These are phyloP conservation scores for Pythium graminicola DNA, from an alignment of 352 stramenopile genomes.

Conservation along the genomic window DNA sequence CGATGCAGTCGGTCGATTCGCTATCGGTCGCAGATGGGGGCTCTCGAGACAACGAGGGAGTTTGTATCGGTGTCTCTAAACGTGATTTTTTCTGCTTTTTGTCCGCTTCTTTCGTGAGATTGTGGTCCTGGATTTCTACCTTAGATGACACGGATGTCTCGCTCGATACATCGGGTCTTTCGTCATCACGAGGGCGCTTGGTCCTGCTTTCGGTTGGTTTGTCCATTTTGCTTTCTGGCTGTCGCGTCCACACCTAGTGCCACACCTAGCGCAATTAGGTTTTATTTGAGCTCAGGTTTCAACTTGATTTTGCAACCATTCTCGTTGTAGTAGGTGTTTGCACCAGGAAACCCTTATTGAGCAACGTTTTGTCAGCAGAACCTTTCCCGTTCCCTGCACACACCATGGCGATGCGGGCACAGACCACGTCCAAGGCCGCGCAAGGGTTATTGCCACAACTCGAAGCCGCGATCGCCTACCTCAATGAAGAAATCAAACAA, in stretches of 20 bases:
- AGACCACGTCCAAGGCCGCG: slow-evolving; percentile 22
- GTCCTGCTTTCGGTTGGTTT: background rate
- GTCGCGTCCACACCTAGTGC: too few relatives aligned
- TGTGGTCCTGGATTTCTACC: background rate
- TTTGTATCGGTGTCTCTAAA: background rate
- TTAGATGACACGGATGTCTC: too few relatives aligned
- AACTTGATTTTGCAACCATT: too few relatives aligned
- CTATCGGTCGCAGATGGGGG: background rate
- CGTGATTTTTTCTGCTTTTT: slow-evolving; percentile 9
- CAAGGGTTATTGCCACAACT: slow-evolving; percentile 41
- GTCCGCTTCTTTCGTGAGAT: background rate
- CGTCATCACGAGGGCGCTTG: slow-evolving; percentile 8
- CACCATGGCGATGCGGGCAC: slow-evolving; percentile 10
- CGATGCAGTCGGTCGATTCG: background rate
- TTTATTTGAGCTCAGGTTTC: background rate
- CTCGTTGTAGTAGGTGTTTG: too few relatives aligned
- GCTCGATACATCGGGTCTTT: background rate
- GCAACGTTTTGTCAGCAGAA: background rate
- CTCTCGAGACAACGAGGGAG: background rate
- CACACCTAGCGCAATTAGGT: slow-evolving; percentile 3
- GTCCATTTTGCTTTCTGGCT: background rate
- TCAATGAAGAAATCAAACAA: slow-evolving; percentile 45
- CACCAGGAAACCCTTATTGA: slow-evolving; percentile 5
- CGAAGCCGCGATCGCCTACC: slow-evolving; percentile 45
- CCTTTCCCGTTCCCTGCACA: background rate